phyloP scores from a whole-genome alignment of 2,329 filamentous ascomycete genomes.

The Xylaria sp. region DNA sequence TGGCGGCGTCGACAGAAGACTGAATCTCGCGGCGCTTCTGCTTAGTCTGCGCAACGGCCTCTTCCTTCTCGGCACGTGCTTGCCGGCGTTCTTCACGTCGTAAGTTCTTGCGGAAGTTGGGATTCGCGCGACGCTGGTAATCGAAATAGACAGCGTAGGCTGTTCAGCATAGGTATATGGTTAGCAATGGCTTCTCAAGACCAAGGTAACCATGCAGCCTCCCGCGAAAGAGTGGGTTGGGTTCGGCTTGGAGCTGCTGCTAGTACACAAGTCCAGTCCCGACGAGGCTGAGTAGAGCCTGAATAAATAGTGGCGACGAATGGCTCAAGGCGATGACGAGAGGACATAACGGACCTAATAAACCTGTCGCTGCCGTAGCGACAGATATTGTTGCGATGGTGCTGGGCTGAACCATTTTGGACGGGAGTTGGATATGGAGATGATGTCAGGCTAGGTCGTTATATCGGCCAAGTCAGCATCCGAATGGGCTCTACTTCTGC shows the following conservation, averaged over 20 bases:
- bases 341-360: slow-evolving; percentile 64
- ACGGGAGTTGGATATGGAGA: background rate
- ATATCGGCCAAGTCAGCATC: slow-evolving; percentile 1
- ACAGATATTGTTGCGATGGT: slow-evolving; percentile 70
- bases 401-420: slow-evolving; percentile 60
- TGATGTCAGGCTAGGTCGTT: background rate
- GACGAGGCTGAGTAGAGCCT: background rate
- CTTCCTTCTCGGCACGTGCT: slow-evolving; percentile 76
- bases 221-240: background rate
- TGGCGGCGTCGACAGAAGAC: slow-evolving; percentile 79
- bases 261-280: background rate
- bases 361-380: slow-evolving; percentile 68
- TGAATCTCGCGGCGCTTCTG: slow-evolving; percentile 80
- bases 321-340: background rate
- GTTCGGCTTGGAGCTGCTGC: background rate
- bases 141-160: slow-evolving; percentile 77
- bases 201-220: background rate
- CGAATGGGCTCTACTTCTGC: background rate
- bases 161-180: slow-evolving; percentile 45
- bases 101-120: slow-evolving; percentile 73
- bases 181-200: slow-evolving; percentile 38
- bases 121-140: slow-evolving; percentile 70
- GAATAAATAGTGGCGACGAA: background rate
- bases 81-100: slow-evolving; percentile 81
- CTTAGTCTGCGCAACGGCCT: slow-evolving; percentile 72